Base-by-base conservation (phyloP, 1,284 basidiomycete species). In the Apiotrichum montevideense region DNA sequence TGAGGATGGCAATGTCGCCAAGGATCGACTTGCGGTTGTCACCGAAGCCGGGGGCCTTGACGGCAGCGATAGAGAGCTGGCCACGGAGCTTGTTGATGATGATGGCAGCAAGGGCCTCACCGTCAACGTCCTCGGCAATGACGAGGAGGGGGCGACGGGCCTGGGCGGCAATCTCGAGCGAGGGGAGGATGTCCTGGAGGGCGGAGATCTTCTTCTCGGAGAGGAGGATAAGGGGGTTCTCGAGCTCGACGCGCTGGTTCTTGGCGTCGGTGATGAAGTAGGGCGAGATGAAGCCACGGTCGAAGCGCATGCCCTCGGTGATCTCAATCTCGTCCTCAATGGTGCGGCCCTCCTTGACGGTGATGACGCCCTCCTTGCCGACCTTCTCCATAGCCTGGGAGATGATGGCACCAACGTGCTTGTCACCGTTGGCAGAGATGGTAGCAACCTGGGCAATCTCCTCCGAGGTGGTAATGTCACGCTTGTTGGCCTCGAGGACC, bases 341-440 rank as follows among this genome's bases (percentile, higher is more conserved):
- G 11, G 95, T 98, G 64, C 88, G 86, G 55, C 95, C 95, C 79
- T 98, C 95, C 82, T 96, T 97, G 77, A 98, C 94, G 60, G 95
- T 98, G 81, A 98, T 98, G 74, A 98, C 95, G 77, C 95, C 95
- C 80, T 98, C 95, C 81, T 97, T 97, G 75, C 95, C 95, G 62
- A 98, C 95, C 79, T 97, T 97, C 80, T 98, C 95, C 95, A 98
- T 98, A 3, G 95, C 95, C 73, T 93, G 91, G n/a, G 95, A 93
- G 77, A 98, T 98, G 72, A 98, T 84, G 76, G 87, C 86, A 55
- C 95, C 95, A 66, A 98, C 84, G 76, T 98, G 93, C 21, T 80
- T 82, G 79, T 98, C 94, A 61, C 94, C 95, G 78, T 98, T 98
- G 56, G 94, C 95, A 45, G 92, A 96, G 77, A 98, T 98, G 68